These are phyloP conservation scores for Diaporthe nobilis DNA, from an alignment of 2,329 filamentous ascomycete species.

Conservation along the genomic window DNA sequence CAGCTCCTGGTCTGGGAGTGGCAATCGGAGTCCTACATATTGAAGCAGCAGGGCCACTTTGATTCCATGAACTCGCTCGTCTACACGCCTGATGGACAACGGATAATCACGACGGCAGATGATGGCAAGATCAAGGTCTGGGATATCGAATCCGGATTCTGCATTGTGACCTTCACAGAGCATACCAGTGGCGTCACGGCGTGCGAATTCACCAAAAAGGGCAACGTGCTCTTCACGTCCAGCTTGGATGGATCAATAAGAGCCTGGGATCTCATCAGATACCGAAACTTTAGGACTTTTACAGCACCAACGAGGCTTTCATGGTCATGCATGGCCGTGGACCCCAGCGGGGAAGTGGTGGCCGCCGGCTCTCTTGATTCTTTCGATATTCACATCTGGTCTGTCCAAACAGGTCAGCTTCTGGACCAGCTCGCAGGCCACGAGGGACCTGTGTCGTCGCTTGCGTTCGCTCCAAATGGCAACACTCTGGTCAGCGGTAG, in stretches of 20 bases:
- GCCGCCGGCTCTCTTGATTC: slow-evolving; percentile 96
- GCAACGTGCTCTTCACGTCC: slow-evolving; percentile 95
- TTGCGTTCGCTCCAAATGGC: slow-evolving; percentile 91
- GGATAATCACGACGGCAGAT: slow-evolving; percentile 93
- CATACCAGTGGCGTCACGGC: slow-evolving; percentile 95
- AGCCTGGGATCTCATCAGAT: slow-evolving; percentile 96
- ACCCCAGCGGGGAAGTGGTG: slow-evolving; percentile 95
- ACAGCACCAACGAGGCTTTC: slow-evolving; percentile 92
- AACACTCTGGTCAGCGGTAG: slow-evolving; percentile 89
- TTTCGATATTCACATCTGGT: slow-evolving; percentile 98
- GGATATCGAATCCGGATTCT: slow-evolving; percentile 97
- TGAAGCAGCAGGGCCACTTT: slow-evolving; percentile 98
- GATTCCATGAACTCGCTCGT: slow-evolving; percentile 94
- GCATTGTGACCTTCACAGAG: slow-evolving; percentile 97
- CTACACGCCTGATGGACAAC: slow-evolving; percentile 94
- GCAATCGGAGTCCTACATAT: slow-evolving; percentile 98
- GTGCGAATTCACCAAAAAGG: slow-evolving; percentile 94
- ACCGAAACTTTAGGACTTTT: slow-evolving; percentile 97
- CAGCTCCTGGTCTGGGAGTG: slow-evolving; percentile 99
- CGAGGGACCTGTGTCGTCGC: slow-evolving; percentile 90
- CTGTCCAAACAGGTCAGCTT: slow-evolving; percentile 95
- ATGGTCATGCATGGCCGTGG: slow-evolving; percentile 95
- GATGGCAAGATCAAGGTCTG: slow-evolving; percentile 99
- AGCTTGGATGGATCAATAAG: slow-evolving; percentile 94
- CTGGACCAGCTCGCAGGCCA: slow-evolving; percentile 93